Conservation (phyloP, 441 rosid species). For the Adansonia madagascariensis region DNA sequence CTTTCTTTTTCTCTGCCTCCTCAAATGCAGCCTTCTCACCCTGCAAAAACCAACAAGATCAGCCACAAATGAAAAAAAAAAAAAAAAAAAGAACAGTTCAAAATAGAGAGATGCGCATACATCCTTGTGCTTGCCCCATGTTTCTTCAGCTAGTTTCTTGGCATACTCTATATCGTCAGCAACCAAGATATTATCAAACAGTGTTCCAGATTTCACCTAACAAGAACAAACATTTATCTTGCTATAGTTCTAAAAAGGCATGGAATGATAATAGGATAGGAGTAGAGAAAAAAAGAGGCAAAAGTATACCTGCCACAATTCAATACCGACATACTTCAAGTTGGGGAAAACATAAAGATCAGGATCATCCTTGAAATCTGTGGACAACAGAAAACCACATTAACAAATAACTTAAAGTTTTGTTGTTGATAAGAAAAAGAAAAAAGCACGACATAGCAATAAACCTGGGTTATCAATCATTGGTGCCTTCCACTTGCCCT, state of each 20-base stretch:
- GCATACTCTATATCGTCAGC: slow-evolving; percentile 81
- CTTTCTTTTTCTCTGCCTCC: slow-evolving; percentile 79
- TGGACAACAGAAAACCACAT: slow-evolving; percentile 8
- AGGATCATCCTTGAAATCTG: slow-evolving; percentile 94
- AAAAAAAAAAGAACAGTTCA: no score
- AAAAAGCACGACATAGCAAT: background rate
- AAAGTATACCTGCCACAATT: slow-evolving; percentile 85
- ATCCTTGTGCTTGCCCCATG: slow-evolving; percentile 95
- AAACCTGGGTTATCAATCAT: slow-evolving; percentile 92
- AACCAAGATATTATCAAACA: slow-evolving; percentile 82
- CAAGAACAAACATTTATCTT: slow-evolving; percentile 12
- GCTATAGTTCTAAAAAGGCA: background rate
- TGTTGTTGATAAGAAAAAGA: background rate
- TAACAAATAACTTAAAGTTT: background rate
- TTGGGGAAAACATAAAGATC: slow-evolving; percentile 84
- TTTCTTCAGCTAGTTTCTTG: slow-evolving; percentile 78
- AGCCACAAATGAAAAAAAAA: slow-evolving; percentile 3
- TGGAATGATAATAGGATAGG: background rate
- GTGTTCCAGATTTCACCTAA: slow-evolving; percentile 92
- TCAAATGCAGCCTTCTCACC: slow-evolving; percentile 92
- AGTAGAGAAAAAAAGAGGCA: background rate
- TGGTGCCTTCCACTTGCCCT: slow-evolving; percentile 97
- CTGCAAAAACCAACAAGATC: slow-evolving; percentile 42
- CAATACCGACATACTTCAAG: slow-evolving; percentile 87
- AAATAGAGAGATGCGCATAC: slow-evolving; percentile 43